Base-by-base conservation (phyloP, 2,329 filamentous ascomycete genomes). In the Microcyclospora pomicola region DNA sequence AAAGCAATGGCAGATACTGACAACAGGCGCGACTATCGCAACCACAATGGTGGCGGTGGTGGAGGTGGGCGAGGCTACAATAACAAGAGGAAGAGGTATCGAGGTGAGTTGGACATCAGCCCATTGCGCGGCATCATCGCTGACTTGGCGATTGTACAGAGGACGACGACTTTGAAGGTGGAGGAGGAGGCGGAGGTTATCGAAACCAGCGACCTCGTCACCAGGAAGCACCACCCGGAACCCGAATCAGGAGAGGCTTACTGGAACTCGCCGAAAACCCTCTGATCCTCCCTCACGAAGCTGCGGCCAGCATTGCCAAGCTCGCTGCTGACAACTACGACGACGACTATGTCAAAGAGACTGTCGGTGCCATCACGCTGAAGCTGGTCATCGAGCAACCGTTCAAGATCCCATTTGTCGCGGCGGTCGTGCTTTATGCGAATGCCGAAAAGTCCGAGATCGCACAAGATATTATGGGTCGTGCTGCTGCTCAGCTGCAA, bases 401-500 rank as follows among this genome's bases (percentile, higher is more conserved):
- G 1, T 80, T 98, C 60, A 96, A 96, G 68, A 92, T 86, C n/a
- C 88, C 91, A 0, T 96, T 95, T 57, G 72, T 93, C 29, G 86
- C 87, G 9, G 84, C 82, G 14, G 78, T 88, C 11, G 72, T 92
- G 32, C 71, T 94, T 41, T 73, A 85, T 40, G 73, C 79, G 47
- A 95, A 96, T 63, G 73, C 75, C 16, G 64, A 82, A 50, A 85
- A 84, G 55, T 69, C 80, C 4, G 82, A 91, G 48, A 69, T 93
- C 28, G 74, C 80, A 27, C 69, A 71, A 29, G 75, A 85, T 46
- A 67, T 93, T 14, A 67, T 96, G 48, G 68, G 64, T 36, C 75
- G 73, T 48, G 66, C 79, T 32, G 71, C 71, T 2, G 64, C 68
- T 28, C 68, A 70, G 36, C 65, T 80, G 27, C 82, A 93, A 57